Evolutionary conservation across 2,329 filamentous ascomycete genomes (phyloP).

Genomic region (Pseudocercospora vitis): DNA sequence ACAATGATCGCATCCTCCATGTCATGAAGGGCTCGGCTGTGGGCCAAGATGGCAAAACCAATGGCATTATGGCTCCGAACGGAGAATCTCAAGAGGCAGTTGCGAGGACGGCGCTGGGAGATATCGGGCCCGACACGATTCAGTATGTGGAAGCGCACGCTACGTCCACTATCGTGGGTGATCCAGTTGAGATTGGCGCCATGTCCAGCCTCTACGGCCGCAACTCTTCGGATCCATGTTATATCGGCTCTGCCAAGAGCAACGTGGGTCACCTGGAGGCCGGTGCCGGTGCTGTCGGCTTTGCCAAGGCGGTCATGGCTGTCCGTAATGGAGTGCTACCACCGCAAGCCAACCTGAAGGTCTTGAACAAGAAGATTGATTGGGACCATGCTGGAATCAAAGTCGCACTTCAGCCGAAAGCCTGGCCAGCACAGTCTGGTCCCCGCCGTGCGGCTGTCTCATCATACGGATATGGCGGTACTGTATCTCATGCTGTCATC

Average conservation of each 20-base stretch:
- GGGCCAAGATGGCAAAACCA: constrained; percentile 32
- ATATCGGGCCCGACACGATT: constrained; percentile 10
- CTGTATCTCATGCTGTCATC: background rate
- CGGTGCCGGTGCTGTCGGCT: background rate
- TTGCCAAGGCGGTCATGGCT: constrained; percentile 5
- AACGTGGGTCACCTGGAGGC: constrained; percentile 42
- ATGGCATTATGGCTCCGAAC: constrained; percentile 30
- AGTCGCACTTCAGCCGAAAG: background rate
- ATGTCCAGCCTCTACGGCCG: background rate
- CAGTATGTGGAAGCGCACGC: constrained; percentile 20
- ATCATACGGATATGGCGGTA: background rate
- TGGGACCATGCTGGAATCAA: background rate
- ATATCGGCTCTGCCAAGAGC: constrained; percentile 38
- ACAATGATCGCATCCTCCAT: constrained; percentile 36
- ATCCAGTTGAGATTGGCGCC: constrained; percentile 14
- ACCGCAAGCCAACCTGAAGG: background rate
- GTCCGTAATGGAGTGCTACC: background rate
- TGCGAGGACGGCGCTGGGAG: constrained; percentile 9
- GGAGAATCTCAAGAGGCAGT: constrained; percentile 6
- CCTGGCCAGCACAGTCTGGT: background rate
- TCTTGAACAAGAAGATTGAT: background rate
- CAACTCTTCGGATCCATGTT: constrained; percentile 17
- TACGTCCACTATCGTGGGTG: constrained; percentile 19
- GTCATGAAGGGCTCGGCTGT: constrained; percentile 30
- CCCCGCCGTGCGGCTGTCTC: background rate